These are phyloP conservation scores for Backusella sp. DNA, from an alignment of 192 early-diverging fungal genomes.

Conservation along the genomic window DNA sequence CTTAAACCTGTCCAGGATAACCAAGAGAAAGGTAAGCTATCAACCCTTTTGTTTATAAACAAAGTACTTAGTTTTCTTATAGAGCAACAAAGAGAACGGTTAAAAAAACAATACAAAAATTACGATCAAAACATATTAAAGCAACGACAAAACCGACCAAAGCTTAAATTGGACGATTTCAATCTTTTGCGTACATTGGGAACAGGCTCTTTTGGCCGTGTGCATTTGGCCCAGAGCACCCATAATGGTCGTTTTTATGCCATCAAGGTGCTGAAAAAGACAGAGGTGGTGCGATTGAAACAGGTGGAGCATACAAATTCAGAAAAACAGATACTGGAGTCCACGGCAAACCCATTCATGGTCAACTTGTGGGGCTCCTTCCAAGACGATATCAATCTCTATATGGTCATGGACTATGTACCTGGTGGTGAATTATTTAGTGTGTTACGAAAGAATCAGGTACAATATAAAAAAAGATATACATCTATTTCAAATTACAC, in stretches of 20 bases:
- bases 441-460: slow-evolving; percentile 72
- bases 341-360: slow-evolving; percentile 81
- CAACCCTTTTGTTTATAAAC: neutral
- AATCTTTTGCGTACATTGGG: slow-evolving; percentile 87
- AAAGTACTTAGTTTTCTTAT: neutral
- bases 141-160: slow-evolving; percentile 36
- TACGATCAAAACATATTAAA: slow-evolving; percentile 18
- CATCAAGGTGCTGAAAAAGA: slow-evolving; percentile 94
- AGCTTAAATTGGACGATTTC: slow-evolving; percentile 74
- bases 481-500: neutral
- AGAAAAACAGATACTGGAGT: slow-evolving; percentile 90
- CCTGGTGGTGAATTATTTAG: slow-evolving; percentile 91
- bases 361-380: slow-evolving; percentile 90
- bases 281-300: slow-evolving; percentile 90
- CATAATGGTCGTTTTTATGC: slow-evolving; percentile 85
- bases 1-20: neutral
- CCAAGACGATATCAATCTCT: slow-evolving; percentile 89
- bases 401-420: slow-evolving; percentile 97
- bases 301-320: slow-evolving; percentile 98
- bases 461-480: slow-evolving; percentile 19
- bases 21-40: neutral
- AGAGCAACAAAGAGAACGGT: slow-evolving; percentile 16
- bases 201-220: slow-evolving; percentile 95
- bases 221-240: slow-evolving; percentile 84
- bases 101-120: slow-evolving; percentile 13